Evolutionary conservation across 2,329 filamentous ascomycete genomes (phyloP).

Genomic region (Trichoderma afroharzianum): DNA sequence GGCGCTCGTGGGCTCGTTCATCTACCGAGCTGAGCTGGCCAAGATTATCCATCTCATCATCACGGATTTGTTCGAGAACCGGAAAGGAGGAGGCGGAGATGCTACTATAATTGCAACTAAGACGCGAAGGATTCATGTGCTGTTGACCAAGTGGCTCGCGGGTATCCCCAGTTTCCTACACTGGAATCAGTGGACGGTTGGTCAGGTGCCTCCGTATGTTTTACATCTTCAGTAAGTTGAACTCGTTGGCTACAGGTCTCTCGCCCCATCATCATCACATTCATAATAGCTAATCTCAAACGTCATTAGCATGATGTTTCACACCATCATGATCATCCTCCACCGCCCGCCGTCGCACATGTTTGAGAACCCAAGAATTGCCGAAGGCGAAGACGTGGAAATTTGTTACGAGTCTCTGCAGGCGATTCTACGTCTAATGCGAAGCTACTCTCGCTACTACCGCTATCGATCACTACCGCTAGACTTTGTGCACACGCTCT

Average conservation of each 20-base stretch:
- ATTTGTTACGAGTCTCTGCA: constrained; percentile 48
- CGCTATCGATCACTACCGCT: constrained; percentile 42
- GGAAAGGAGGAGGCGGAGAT: constrained; percentile 38
- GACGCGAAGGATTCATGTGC: constrained; percentile 44
- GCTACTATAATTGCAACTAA: constrained; percentile 39
- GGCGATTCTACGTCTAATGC: constrained; percentile 43
- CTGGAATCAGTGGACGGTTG: constrained; percentile 50
- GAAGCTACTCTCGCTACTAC: constrained; percentile 43
- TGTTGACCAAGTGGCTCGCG: constrained; percentile 45
- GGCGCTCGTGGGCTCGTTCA: constrained; percentile 42
- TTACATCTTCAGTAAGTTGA: constrained; percentile 43
- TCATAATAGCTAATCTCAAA: constrained; percentile 19
- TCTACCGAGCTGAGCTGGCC: constrained; percentile 45
- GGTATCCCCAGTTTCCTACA: constrained; percentile 44
- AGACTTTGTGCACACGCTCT: constrained; percentile 48
- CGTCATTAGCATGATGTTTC: constrained; percentile 41
- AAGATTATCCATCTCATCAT: constrained; percentile 50
- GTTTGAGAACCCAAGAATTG: constrained; percentile 37
- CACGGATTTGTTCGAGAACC: constrained; percentile 48
- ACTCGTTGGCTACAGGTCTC: not conserved
- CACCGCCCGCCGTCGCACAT: constrained; percentile 45
- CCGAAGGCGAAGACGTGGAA: constrained; percentile 43
- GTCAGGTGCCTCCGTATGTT: constrained; percentile 43
- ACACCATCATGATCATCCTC: constrained; percentile 50
- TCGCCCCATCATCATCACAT: not conserved